Evolutionary conservation across 139 green algal species (phyloP), one percentile per base, ranked within the genome.

Genomic region (Haematococcus sp.): DNA sequence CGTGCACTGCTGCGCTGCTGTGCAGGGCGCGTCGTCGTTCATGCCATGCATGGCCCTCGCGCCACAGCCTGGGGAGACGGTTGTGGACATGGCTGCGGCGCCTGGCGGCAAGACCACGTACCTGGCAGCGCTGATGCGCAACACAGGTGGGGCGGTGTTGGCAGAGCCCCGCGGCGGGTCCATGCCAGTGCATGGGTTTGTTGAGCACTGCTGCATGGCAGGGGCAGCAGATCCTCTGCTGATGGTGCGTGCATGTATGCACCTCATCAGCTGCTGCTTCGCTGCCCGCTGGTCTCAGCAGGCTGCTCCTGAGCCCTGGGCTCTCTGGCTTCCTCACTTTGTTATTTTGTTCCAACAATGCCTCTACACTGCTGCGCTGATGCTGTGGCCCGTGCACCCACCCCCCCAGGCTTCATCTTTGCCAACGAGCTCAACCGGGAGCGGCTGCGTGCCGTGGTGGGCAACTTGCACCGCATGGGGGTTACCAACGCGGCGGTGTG

Each of bases 21-120:
- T 73, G 35, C 76, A 94, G 84, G 91, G 93, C 11, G 93, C 93
- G 1, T 94, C 92, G 44, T 98, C 94, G 56, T 98, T 99, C 86
- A 90, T 99, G 74, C 96, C 96, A 0, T 92, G 93, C 71, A 98
- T 99, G 91, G 95, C 96, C 22, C 91, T 99, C 16, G 93, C 93
- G 1, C 96, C 96, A 1, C 79, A 84, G 65, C 54, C 46, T 2
- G 86, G 86, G 2, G 94, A 98, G 85, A 84, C 86, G 4, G 79
- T 99, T 15, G 88, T 99, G 16, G 96, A 99, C 84, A 91, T 99
- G 83, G 96, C 96, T 22, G 95, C 96, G 0, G 94, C 96, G 0
- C 96, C 96, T n/a, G 96, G 96, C 44, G 96, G 96, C 73, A 99
- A 99, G 87, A 98, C 96, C 15, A 98, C 94, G 4, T 98, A 99